Base-by-base conservation (phyloP, 2,329 filamentous ascomycete genomes). In the Capronia coronata region DNA sequence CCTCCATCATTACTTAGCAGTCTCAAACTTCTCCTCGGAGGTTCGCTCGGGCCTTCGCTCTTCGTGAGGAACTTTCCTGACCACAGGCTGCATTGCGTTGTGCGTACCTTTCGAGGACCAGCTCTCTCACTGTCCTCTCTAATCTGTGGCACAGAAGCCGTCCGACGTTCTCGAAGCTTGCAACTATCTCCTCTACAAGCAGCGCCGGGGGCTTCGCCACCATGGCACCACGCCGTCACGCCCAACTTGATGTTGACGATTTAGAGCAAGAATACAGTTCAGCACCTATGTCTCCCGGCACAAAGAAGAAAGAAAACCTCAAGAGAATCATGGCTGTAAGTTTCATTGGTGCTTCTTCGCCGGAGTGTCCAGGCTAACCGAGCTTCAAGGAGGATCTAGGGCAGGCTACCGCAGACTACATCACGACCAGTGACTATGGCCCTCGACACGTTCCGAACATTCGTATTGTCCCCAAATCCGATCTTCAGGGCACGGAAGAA, bases 381-480 rank as follows among this genome's bases (percentile, higher is more conserved):
- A 18, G 16, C 13, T n/a, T 34, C 27, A 30, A 70, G 68, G 63
- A 59, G 4, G 68, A 71, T 52, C 49, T 71, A n/a, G 67, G 68
- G 2, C 63, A 61, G 8, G 61, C 58, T 7, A 63, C 66, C 29
- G 63, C 68, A 10, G 65, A 70, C 41, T 49, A 61, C 35, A 62
- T 71, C 23, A 67, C 66, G 7, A 68, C 67, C 4, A 48, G 43
- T 2, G 67, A 68, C 40, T 45, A 23, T 21, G 56, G 34, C 50
- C 43, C 16, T 46, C 52, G 11, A 50, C 52, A 16, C 30, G 38
- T 7, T 46, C 49, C 16, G 34, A 59, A 19, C 46, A 45, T 10
- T 23, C 63, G 7, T 45, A 60, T 45, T 57, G 62, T 70, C 14
- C 57, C 67, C 11, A 49, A 57, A 29, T 63, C 63, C 2, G 67